Percentiles rank a stretch among this genome's conserved stretches.
phyloP scores from a whole-genome alignment of 345 rosid genomes.

The Citrus medica region DNA sequence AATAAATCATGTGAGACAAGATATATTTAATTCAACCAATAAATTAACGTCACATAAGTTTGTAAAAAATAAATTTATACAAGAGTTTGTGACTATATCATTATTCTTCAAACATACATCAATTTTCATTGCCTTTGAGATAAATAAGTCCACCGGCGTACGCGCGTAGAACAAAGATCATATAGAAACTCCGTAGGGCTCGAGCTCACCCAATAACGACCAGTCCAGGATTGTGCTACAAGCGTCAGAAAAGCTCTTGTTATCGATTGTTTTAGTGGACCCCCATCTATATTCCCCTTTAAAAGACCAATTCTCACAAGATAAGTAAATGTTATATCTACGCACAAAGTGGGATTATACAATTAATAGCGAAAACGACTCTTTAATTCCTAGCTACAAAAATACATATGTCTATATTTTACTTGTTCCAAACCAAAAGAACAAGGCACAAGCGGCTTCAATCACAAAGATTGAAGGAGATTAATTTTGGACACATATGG shows the following conservation, averaged over 20 bases:
- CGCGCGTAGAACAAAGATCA: too few species aligned
- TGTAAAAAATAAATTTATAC: too few species aligned
- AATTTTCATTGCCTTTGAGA: fast-evolving
- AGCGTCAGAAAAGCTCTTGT: too few species aligned
- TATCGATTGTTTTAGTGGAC: too few species aligned
- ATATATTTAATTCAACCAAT: too few species aligned
- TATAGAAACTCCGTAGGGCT: too few species aligned
- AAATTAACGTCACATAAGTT: fast-evolving
- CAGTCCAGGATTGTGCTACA: too few species aligned
- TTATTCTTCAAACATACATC: too few species aligned
- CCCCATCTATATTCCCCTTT: too few species aligned
- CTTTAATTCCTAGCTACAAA: background rate
- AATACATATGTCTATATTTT: background rate
- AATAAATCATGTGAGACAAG: fast-evolving
- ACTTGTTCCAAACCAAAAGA: background rate
- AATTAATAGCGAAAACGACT: background rate
- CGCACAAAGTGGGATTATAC: background rate
- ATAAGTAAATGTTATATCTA: background rate
- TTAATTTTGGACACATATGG: background rate
- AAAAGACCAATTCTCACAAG: too few species aligned
- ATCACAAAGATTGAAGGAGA: background rate
- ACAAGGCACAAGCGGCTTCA: background rate
- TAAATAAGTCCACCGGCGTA: too few species aligned
- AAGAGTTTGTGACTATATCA: fast-evolving
- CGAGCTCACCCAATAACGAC: too few species aligned